A percentile compares a stretch with the other conserved stretches of the same genome.
Evolutionary conservation across 1,284 basidiomycete genomes (phyloP).

Genomic region (Trametes hirsuta): DNA sequence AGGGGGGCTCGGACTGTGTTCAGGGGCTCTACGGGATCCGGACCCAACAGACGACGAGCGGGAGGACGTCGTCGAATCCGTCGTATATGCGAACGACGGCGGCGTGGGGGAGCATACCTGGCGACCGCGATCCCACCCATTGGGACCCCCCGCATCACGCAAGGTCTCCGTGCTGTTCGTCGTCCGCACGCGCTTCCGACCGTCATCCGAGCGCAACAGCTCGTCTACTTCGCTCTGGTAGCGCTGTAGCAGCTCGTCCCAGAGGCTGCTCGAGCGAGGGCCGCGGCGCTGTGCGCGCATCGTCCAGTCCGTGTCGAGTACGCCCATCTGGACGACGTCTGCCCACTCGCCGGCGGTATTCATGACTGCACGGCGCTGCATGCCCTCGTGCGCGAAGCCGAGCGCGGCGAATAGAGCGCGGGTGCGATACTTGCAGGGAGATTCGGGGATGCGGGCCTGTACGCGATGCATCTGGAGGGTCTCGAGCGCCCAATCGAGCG

Average conservation of each 20-base stretch:
- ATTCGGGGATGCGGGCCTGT: constrained; percentile 24
- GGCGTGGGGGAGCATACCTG: background rate
- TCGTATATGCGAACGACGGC: background rate
- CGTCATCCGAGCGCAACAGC: constrained; percentile 52
- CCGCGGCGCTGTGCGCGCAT: constrained; percentile 32
- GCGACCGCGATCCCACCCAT: background rate
- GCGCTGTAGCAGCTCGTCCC: constrained; percentile 66
- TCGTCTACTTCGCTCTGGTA: constrained; percentile 63
- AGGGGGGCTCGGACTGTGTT: too few species aligned
- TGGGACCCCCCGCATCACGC: background rate
- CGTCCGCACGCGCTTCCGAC: constrained; percentile 14
- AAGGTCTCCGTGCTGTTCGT: constrained; percentile 39
- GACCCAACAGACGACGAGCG: background rate
- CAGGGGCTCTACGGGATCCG: too few species aligned
- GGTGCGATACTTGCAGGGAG: constrained; percentile 13
- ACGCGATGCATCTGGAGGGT: constrained; percentile 56
- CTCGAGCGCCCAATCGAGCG: constrained; percentile 52
- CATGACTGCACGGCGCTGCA: constrained; percentile 52
- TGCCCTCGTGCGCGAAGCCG: constrained; percentile 64
- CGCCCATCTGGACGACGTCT: constrained; percentile 59
- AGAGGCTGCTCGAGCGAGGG: constrained; percentile 42
- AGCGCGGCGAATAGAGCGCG: constrained; percentile 29
- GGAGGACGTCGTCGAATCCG: background rate
- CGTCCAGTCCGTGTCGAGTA: constrained; percentile 66
- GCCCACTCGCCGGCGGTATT: constrained; percentile 52